Percentiles rank a stretch among this genome's conserved stretches.
Conservation (phyloP, 192 early-diverging fungal species). For the Linnemannia zychae region DNA sequence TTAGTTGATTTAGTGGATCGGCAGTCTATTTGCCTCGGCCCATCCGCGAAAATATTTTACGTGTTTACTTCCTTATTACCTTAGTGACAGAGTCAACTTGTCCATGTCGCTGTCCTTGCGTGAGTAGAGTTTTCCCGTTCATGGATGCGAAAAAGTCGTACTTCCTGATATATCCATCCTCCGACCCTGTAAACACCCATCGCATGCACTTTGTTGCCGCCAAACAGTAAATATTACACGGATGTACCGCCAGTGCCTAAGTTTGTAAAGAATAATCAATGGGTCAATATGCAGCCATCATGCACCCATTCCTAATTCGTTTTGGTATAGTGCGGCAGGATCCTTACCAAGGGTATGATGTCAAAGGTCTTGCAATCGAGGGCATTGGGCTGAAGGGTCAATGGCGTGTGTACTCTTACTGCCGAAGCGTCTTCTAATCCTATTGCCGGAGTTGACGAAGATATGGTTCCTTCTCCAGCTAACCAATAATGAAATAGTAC, state of each 20-base stretch:
- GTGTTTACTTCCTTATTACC: too few relatives aligned
- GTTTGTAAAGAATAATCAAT: too few relatives aligned
- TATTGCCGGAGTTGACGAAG: neutral
- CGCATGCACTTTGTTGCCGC: slow-evolving; percentile 79
- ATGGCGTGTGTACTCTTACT: slow-evolving; percentile 25
- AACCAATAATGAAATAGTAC: neutral
- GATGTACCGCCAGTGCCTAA: slow-evolving; percentile 74
- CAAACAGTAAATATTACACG: slow-evolving; percentile 76
- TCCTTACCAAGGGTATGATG: slow-evolving; percentile 61
- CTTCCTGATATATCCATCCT: slow-evolving; percentile 96
- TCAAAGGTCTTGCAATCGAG: slow-evolving; percentile 59
- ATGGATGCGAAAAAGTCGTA: slow-evolving; percentile 93
- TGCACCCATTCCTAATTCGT: too few relatives aligned
- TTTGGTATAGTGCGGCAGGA: neutral
- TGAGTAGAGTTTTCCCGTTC: slow-evolving; percentile 84
- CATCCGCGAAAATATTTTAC: too few relatives aligned
- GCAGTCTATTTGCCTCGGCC: too few relatives aligned
- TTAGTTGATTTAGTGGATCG: too few relatives aligned
- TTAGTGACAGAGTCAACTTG: slow-evolving; percentile 89
- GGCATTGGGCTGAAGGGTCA: slow-evolving; percentile 52
- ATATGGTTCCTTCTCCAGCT: neutral
- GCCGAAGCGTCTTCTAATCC: slow-evolving; percentile 7
- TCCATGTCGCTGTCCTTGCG: slow-evolving; percentile 87
- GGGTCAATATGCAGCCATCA: too few relatives aligned
- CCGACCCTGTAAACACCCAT: slow-evolving; percentile 88